Evolutionary conservation across 2,329 filamentous ascomycete species (phyloP), one percentile per base, ranked within the genome.

Genomic region (Epichloe coenophiala): DNA sequence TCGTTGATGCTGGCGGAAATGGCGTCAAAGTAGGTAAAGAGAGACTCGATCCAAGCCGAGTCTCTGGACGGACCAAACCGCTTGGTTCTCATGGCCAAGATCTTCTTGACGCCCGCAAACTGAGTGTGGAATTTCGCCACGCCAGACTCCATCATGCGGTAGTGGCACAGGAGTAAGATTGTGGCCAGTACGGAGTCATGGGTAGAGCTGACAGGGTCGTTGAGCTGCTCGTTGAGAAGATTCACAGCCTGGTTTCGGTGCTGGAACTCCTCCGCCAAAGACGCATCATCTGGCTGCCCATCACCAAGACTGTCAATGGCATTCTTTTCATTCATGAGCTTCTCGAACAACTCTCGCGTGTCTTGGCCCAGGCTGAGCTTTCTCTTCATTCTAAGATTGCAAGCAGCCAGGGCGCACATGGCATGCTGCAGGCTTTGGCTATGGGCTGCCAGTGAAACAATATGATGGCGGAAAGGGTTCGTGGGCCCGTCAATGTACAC

Each of bases 11-110:
- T 90, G 39, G 88, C 88, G 0, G 88, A 89, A 69, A 96, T 88
- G 50, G 90, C 88, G 65, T 96, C 91, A 63, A 95, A 94, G 75
- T 91, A 95, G 36, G 88, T 93, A 62, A 96, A 96, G 58, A 95
- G 81, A 41, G 88, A 83, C 60, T 94, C 87, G 71, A 95, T 91
- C 90, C 90, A 96, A 12, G 83, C 80, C 52, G 88, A 85, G 54
- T 89, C 86, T 47, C 81, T 78, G 65, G 60, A 81, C 60, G 63
- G 75, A 68, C 62, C 52, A 33, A 59, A 52, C 36, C 59, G 57
- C 56, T 84, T 78, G 3, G 61, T 55, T 53, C 89, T 78, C 69
- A 95, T 79, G 4, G 83, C 79, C 11, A 96, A 76, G 35, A 97
- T 81, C 71, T 94, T 94, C 68, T 89, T 90, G 39, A 96, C 89